These are phyloP conservation scores for Sphaerosporella brunnea DNA, from an alignment of 495 filamentous ascomycete genomes.

Conservation along the genomic window DNA sequence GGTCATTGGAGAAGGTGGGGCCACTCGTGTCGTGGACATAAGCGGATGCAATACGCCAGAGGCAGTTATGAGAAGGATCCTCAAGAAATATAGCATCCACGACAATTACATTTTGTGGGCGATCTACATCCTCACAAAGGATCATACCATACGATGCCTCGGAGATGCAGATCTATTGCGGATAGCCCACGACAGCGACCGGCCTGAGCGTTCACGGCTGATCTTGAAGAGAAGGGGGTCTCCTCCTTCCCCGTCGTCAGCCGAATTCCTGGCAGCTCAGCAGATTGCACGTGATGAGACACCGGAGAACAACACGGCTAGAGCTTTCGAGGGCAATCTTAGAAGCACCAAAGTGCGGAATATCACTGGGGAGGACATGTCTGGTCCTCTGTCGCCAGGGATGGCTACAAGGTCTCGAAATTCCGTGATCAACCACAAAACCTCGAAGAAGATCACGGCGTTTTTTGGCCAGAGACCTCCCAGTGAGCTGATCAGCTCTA, in stretches of 20 bases:
- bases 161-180: constrained; percentile 72
- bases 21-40: constrained; percentile 78
- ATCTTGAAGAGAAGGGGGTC: constrained; percentile 44
- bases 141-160: constrained; percentile 59
- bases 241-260: constrained; percentile 19
- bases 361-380: constrained; percentile 11
- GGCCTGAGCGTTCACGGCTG: constrained; percentile 70
- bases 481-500: constrained; percentile 90
- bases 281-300: constrained; percentile 25
- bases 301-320: constrained; percentile 12
- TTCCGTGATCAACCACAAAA: constrained; percentile 14
- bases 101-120: constrained; percentile 66
- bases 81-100: constrained; percentile 53
- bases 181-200: constrained; percentile 53
- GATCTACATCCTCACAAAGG: constrained; percentile 61
- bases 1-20: constrained; percentile 79
- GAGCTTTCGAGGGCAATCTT: constrained; percentile 16
- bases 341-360: constrained; percentile 16
- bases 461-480: constrained; percentile 88
- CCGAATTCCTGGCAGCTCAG: constrained; percentile 19
- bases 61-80: constrained; percentile 67
- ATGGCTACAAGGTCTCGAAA: constrained; percentile 10
- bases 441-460: constrained; percentile 25
- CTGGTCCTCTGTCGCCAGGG: constrained; percentile 16
- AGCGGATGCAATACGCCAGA: constrained; percentile 77